These are phyloP conservation scores for Candida jianshihensis DNA, from an alignment of 805 yeast species.

Conservation along the genomic window DNA sequence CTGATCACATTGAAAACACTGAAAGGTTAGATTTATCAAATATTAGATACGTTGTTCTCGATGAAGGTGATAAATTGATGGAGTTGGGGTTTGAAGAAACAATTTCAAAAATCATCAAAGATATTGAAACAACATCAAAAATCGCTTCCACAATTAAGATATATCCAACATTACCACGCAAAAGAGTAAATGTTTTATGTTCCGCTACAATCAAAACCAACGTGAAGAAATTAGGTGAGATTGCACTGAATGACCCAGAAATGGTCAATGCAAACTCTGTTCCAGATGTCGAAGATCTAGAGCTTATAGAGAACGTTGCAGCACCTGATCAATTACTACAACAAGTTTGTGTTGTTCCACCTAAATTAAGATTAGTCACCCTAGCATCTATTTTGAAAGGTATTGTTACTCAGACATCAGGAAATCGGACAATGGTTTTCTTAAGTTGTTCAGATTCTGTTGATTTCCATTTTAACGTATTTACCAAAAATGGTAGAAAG, in stretches of 20 bases:
- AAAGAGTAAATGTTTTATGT: conserved; percentile 76
- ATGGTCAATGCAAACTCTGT: conserved; percentile 40
- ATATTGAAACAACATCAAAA: conserved; percentile 38
- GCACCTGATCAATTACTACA: conserved; percentile 93
- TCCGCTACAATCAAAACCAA: conserved; percentile 88
- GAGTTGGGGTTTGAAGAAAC: conserved; percentile 97
- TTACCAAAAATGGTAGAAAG: conserved; percentile 52
- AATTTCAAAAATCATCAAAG: conserved; percentile 62
- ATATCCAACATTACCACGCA: conserved; percentile 56
- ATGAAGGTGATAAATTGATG: conserved; percentile 94
- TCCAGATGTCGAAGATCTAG: conserved; percentile 22
- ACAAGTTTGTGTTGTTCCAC: conserved; percentile 79
- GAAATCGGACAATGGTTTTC: conserved; percentile 69
- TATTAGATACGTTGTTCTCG: conserved; percentile 82
- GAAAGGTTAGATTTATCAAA: conserved; percentile 62
- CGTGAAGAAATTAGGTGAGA: conserved; percentile 74
- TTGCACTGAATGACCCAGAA: conserved; percentile 68
- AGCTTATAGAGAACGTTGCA: conserved; percentile 25
- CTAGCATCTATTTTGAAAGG: conserved; percentile 59
- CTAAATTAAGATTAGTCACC: conserved; percentile 82
- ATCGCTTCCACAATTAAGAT: conserved; percentile 29
- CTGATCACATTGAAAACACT: conserved; percentile 92
- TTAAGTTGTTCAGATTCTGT: conserved; percentile 96
- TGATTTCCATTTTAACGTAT: conserved; percentile 77
- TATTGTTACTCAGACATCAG: conserved; percentile 29